Evolutionary conservation across 2,329 filamentous ascomycete genomes (phyloP).

Genomic region (Monosporascus sp.): DNA sequence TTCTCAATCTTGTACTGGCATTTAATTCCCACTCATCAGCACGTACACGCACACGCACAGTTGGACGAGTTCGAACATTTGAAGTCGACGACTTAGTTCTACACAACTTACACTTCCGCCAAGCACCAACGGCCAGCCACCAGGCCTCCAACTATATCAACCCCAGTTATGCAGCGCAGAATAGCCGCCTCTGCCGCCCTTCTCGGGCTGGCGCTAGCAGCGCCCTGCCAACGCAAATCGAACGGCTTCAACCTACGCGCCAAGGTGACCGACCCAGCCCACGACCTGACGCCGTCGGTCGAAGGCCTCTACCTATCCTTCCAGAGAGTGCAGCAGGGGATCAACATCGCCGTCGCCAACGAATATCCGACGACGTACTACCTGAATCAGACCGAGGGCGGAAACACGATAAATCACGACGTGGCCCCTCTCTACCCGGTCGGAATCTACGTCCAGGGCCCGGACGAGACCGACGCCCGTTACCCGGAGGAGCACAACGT

Average conservation of each 20-base stretch:
- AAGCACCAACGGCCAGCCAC: neutral
- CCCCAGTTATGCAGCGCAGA: neutral
- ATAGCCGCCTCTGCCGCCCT: neutral
- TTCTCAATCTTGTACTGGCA: no score
- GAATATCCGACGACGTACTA: neutral
- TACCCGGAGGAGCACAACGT: conserved; percentile 1
- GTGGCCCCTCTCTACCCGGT: neutral
- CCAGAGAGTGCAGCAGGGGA: neutral
- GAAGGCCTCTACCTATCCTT: neutral
- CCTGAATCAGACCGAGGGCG: neutral
- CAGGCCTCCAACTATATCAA: neutral
- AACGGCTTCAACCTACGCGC: neutral
- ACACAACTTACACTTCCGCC: neutral
- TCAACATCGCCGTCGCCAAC: conserved; percentile 1
- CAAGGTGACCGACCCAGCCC: neutral
- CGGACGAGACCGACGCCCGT: neutral
- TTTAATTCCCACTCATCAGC: no score
- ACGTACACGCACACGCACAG: no score
- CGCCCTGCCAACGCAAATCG: neutral
- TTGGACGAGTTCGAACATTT: no score
- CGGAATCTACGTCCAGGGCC: neutral
- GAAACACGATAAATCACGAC: neutral
- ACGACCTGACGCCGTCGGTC: neutral
- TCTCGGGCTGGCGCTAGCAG: neutral
- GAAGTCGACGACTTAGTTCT: no score